These are phyloP conservation scores for Scheffersomyces lignicola DNA, from an alignment of 1,139 yeast genomes.

Conservation along the genomic window DNA sequence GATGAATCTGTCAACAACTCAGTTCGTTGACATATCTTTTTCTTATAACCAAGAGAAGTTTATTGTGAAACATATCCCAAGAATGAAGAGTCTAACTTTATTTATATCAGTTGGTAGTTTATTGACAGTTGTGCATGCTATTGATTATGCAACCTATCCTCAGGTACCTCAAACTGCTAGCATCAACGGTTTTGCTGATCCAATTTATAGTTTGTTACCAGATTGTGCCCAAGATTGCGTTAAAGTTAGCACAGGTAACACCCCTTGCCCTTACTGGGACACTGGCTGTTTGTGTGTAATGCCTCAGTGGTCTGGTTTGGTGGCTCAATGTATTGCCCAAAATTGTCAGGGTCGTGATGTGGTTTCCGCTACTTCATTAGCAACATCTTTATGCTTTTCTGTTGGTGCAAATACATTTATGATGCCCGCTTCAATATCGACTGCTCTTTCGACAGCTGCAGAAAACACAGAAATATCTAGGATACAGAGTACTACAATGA, in stretches of 20 bases:
- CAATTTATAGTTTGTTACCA: conserved; percentile 40
- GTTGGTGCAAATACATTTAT: conserved; percentile 50
- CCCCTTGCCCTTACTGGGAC: conserved; percentile 57
- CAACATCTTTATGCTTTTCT: conserved; percentile 38
- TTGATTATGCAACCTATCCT: conserved; percentile 39
- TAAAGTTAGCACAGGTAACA: conserved; percentile 28
- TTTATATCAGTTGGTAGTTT: too few species aligned
- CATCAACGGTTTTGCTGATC: conserved; percentile 55
- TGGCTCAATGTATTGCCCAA: conserved; percentile 46
- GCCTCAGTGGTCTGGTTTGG: conserved; percentile 47
- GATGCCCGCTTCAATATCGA: conserved; percentile 42
- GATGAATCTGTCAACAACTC: too few species aligned
- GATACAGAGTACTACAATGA: too few species aligned
- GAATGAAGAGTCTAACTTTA: too few species aligned
- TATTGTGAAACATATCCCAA: too few species aligned
- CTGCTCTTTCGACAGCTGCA: conserved; percentile 30
- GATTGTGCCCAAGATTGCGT: conserved; percentile 47
- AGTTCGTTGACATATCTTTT: too few species aligned
- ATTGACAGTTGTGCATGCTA: conserved; percentile 13
- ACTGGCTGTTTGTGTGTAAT: conserved; percentile 55
- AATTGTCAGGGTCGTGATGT: conserved; percentile 42
- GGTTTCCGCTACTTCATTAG: conserved; percentile 37
- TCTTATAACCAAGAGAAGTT: too few species aligned
- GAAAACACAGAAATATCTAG: conserved; percentile 10
- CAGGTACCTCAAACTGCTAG: conserved; percentile 49